These are phyloP conservation scores for Setomelanomma holmii DNA, from an alignment of 2,329 filamentous ascomycete genomes.

Conservation along the genomic window DNA sequence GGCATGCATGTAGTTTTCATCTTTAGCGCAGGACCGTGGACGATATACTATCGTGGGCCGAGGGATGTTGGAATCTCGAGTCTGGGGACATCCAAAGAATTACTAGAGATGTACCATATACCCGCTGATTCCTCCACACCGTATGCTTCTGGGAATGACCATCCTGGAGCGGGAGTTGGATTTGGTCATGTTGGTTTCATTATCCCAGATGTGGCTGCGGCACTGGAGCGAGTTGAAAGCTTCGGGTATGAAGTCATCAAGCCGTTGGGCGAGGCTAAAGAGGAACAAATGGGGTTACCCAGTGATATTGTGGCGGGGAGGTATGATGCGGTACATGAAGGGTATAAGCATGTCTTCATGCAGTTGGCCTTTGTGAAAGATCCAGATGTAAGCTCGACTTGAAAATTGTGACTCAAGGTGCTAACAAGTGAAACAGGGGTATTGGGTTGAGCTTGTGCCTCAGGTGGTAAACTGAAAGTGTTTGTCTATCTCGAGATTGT, in stretches of 20 bases:
- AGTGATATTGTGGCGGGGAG: constrained; percentile 22
- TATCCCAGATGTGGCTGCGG: constrained; percentile 37
- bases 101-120: constrained; percentile 44
- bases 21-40: constrained; percentile 44
- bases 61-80: constrained; percentile 29
- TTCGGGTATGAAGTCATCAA: constrained; percentile 38
- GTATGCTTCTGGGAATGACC: constrained; percentile 40
- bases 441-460: constrained; percentile 41
- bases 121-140: constrained; percentile 25
- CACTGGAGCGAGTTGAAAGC: constrained; percentile 26
- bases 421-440: constrained; percentile 28
- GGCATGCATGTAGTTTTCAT: constrained; percentile 45
- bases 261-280: constrained; percentile 33
- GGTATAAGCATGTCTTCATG: constrained; percentile 38
- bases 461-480: constrained; percentile 21
- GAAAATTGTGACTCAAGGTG: background rate
- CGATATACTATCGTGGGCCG: constrained; percentile 45
- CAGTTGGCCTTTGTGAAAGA: constrained; percentile 45
- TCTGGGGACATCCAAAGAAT: constrained; percentile 32
- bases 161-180: constrained; percentile 25
- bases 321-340: constrained; percentile 25
- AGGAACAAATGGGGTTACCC: constrained; percentile 32
- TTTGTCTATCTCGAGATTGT: no score
- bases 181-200: constrained; percentile 48
- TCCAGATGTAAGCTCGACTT: constrained; percentile 45